Percentiles rank a stretch among this genome's conserved stretches.
These are phyloP conservation scores for Aspergillus sp. DNA, from an alignment of 2,329 filamentous ascomycete species.

Conservation along the genomic window DNA sequence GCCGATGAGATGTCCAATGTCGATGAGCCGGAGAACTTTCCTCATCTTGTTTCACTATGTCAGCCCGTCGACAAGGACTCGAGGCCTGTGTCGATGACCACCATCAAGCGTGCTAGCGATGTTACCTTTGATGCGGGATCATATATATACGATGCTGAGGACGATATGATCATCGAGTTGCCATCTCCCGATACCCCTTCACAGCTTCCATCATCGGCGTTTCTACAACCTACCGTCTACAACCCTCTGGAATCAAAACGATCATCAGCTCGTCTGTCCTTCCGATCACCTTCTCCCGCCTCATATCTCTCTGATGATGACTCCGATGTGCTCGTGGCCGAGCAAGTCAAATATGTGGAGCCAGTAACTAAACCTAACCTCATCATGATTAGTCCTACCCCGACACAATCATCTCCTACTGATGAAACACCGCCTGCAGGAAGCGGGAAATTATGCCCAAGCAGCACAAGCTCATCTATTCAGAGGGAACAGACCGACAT, in stretches of 20 bases:
- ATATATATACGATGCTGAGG: slow-evolving; percentile 26
- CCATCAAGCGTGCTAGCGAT: slow-evolving; percentile 27
- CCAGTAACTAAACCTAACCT: slow-evolving; percentile 25
- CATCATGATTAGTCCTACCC: slow-evolving; percentile 25
- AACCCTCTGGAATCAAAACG: slow-evolving; percentile 18
- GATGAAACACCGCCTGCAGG: slow-evolving; percentile 8
- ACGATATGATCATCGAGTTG: slow-evolving; percentile 27
- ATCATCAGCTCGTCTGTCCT: slow-evolving; percentile 12
- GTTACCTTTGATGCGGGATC: slow-evolving; percentile 25
- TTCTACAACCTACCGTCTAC: slow-evolving; percentile 25
- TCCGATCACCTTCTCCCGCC: slow-evolving; percentile 20
- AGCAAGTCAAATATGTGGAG: slow-evolving; percentile 26
- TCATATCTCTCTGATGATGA: slow-evolving; percentile 26
- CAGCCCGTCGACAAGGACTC: slow-evolving; percentile 15
- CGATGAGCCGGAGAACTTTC: slow-evolving; percentile 16
- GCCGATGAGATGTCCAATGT: slow-evolving; percentile 21
- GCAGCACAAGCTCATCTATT: background rate
- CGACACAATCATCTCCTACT: slow-evolving; percentile 7
- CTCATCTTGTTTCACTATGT: slow-evolving; percentile 15
- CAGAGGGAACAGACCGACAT: background rate
- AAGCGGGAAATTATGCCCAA: background rate
- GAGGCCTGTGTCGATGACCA: slow-evolving; percentile 30
- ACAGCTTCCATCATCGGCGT: slow-evolving; percentile 21
- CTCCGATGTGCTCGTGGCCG: slow-evolving; percentile 26
- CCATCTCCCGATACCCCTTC: slow-evolving; percentile 23